Percentiles rank a stretch among this genome's conserved stretches.
phyloP scores from a whole-genome alignment of 768 basidiomycete species.

The Epithele typhae region DNA sequence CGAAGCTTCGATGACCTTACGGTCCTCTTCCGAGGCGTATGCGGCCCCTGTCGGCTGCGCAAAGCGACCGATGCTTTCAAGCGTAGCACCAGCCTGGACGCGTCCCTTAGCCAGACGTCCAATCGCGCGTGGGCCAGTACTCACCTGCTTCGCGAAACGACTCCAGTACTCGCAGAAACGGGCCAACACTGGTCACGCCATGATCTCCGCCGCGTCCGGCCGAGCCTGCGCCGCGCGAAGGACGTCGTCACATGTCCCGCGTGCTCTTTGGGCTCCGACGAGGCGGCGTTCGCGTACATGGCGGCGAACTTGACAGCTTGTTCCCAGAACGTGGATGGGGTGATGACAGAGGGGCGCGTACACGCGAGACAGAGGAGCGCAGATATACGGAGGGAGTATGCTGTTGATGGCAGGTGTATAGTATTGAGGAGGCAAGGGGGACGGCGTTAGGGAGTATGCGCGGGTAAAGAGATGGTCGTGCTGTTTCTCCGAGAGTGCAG shows the following conservation, averaged over 20 bases:
- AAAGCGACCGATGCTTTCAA: conserved; percentile 40
- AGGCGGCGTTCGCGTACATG: conserved; percentile 27
- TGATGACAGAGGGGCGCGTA: conserved; percentile 42
- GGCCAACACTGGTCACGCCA: conserved; percentile 49
- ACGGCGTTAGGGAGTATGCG: conserved; percentile 48
- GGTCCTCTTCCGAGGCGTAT: conserved; percentile 28
- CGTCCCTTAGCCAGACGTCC: too few species aligned
- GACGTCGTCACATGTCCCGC: conserved; percentile 41
- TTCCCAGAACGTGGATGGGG: conserved; percentile 64
- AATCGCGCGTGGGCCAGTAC: conserved; percentile 10
- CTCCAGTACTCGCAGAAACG: conserved; percentile 73
- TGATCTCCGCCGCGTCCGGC: conserved; percentile 34
- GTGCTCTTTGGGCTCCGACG: conserved; percentile 33
- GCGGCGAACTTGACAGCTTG: conserved; percentile 51
- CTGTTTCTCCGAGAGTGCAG: conserved; percentile 46
- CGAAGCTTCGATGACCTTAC: conserved; percentile 23
- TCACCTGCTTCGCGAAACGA: conserved; percentile 59
- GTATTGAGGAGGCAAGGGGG: conserved; percentile 39
- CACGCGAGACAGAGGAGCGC: conserved; percentile 43
- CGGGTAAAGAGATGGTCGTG: conserved; percentile 56
- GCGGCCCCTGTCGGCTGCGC: not conserved
- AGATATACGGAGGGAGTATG: conserved; percentile 38
- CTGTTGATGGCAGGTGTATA: conserved; percentile 14
- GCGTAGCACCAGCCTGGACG: conserved; percentile 19
- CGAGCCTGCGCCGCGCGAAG: conserved; percentile 36